phyloP scores from a whole-genome alignment of 495 filamentous ascomycete genomes.

The Penicillium ochrochloron region DNA sequence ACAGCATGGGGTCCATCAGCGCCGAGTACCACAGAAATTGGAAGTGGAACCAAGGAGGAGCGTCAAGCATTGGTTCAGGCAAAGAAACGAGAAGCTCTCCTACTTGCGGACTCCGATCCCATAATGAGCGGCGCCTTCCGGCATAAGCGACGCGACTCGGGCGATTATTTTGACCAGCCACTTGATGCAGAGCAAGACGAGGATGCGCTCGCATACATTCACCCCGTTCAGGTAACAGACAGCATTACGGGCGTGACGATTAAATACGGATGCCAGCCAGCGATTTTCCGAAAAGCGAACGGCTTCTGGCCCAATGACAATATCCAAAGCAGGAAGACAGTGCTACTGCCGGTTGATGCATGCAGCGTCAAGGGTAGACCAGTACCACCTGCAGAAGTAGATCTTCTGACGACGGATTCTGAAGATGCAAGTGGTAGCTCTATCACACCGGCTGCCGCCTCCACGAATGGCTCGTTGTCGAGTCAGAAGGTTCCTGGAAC shows the following conservation, averaged over 20 bases:
- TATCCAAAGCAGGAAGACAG: conserved; percentile 78
- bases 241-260: conserved; percentile 90
- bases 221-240: conserved; percentile 79
- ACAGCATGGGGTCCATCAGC: conserved; percentile 61
- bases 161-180: conserved; percentile 47
- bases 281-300: conserved; percentile 83
- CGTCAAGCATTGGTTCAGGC: conserved; percentile 61
- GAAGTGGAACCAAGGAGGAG: conserved; percentile 60
- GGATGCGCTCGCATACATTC: conserved; percentile 83
- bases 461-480: conserved; percentile 23
- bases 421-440: conserved; percentile 49
- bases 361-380: conserved; percentile 80
- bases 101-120: conserved; percentile 57
- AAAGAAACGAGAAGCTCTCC: conserved; percentile 64
- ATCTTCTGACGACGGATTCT: conserved; percentile 41
- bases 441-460: conserved; percentile 40
- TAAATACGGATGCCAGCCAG: conserved; percentile 80
- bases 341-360: conserved; percentile 87
- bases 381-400: conserved; percentile 32
- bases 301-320: conserved; percentile 92
- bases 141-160: conserved; percentile 65
- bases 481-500: conserved; percentile 29
- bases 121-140: conserved; percentile 48
- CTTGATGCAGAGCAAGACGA: conserved; percentile 62
- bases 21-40: conserved; percentile 48